Evolutionary conservation across 225 moss, liverwort and hornwort species (phyloP).

Genomic region (Pseudoscleropodium purum): DNA sequence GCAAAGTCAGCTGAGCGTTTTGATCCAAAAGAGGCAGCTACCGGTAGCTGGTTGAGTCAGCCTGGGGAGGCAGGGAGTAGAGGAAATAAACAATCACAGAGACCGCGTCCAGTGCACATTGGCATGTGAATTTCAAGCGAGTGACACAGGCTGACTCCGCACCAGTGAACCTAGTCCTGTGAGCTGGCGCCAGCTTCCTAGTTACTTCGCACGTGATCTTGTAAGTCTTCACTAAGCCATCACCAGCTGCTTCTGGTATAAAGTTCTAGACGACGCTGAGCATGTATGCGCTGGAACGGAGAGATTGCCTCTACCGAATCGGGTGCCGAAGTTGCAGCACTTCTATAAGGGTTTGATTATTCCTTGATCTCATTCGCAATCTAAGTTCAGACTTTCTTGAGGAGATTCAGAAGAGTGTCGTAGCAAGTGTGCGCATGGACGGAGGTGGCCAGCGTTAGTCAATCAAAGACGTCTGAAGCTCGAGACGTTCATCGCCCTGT

Average conservation of each 20-base stretch:
- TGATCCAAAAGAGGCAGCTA: background rate
- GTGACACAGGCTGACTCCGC: background rate
- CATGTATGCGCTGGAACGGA: background rate
- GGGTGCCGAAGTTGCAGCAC: background rate
- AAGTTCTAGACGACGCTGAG: background rate
- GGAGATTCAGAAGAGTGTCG: background rate
- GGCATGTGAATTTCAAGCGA: background rate
- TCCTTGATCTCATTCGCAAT: background rate
- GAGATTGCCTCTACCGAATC: background rate
- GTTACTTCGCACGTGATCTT: background rate
- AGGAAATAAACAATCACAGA: background rate
- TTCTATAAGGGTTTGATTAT: background rate
- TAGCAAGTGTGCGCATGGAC: background rate
- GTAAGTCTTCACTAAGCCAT: background rate
- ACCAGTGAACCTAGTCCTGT: background rate
- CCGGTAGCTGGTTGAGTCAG: background rate
- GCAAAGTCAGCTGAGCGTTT: background rate
- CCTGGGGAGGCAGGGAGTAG: too few relatives aligned
- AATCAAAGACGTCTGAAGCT: background rate
- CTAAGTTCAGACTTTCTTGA: background rate
- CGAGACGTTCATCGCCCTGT: background rate
- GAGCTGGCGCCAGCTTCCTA: background rate
- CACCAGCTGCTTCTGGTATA: background rate
- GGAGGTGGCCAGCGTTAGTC: background rate
- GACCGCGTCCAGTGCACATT: background rate